Base-by-base conservation (phyloP, 2,329 filamentous ascomycete species). In the Colletotrichum sp. region DNA sequence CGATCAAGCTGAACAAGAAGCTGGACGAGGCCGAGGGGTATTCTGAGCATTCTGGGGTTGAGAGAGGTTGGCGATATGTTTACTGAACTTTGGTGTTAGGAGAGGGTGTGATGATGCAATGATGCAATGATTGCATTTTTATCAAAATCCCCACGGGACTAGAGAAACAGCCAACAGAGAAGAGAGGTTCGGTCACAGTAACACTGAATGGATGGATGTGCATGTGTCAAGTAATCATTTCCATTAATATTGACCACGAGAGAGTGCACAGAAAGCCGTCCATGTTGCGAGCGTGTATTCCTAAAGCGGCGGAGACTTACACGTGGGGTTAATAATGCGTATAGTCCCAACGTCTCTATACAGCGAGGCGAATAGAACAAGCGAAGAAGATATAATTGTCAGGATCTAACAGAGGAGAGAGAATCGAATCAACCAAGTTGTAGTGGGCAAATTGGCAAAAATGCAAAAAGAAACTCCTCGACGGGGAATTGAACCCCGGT, bases 1-100 rank as follows among this genome's bases (percentile, higher is more conserved):
- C 78, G 8, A 70, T 65, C 39, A 75, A 52, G 25, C 57, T 81
- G 28, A 82, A 82, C 44, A 79, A 77, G 78, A 79, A 77, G 71
- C 70, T 81, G 30, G 80, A 82, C 22, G 78, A 80, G 75, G 77
- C 77, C 8, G 77, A 80, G 76, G 79, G 79, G 5, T 80, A 79
- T 75, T 78, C 77, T 4, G 66, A 76, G 61, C 71, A 78, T 28
- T 78, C 75, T 44, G 80, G 79, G 6, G 70, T 71, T 15, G 78
- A 80, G 69, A 75, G 77, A 25, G 79, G 78, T 8, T 80, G 79
- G 79, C 72, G 79, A 34, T 80, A 77, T 2, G 66, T 63, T 22
- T 66, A 73, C 13, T 77, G 57, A 75, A 7, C 15, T 2, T 3
- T 48, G 5, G 9, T 22, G 11, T 13, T 52, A 8, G 44, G n/a